These are phyloP conservation scores for Casuarina glauca DNA, from an alignment of 306 rosid genomes.

Conservation along the genomic window DNA sequence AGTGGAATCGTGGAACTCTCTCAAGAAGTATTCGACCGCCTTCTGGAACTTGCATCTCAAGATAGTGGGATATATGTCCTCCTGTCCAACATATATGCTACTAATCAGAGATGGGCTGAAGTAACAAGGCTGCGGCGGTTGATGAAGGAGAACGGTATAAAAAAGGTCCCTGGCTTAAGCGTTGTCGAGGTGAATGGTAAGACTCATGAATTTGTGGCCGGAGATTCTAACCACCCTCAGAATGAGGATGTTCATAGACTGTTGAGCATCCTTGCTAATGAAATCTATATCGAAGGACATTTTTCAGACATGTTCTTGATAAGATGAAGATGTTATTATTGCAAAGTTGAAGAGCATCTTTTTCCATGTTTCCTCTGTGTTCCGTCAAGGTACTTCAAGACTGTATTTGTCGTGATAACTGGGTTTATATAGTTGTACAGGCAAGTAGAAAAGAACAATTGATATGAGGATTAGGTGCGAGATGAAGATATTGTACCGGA, in stretches of 20 bases:
- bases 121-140: constrained; percentile 62
- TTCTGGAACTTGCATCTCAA: constrained; percentile 46
- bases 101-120: constrained; percentile 66
- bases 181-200: constrained; percentile 62
- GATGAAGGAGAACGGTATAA: constrained; percentile 74
- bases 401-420: background rate
- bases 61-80: constrained; percentile 81
- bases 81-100: constrained; percentile 71
- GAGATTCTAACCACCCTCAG: constrained; percentile 58
- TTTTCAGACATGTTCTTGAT: constrained; percentile 31
- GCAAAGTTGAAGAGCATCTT: background rate
- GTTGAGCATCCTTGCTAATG: constrained; percentile 49
- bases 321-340: constrained; percentile 11
- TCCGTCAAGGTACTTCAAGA: background rate
- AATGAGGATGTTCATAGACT: constrained; percentile 49
- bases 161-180: constrained; percentile 70
- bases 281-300: constrained; percentile 45
- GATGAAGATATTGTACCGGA: background rate
- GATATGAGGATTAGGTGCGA: background rate
- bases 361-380: background rate
- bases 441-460: constrained; percentile 5
- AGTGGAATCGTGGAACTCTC: constrained; percentile 54
- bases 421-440: background rate
- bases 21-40: constrained; percentile 44
- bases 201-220: constrained; percentile 61